phyloP scores from a whole-genome alignment of 2,329 filamentous ascomycete genomes.

The Penicillium sclerotigenum region DNA sequence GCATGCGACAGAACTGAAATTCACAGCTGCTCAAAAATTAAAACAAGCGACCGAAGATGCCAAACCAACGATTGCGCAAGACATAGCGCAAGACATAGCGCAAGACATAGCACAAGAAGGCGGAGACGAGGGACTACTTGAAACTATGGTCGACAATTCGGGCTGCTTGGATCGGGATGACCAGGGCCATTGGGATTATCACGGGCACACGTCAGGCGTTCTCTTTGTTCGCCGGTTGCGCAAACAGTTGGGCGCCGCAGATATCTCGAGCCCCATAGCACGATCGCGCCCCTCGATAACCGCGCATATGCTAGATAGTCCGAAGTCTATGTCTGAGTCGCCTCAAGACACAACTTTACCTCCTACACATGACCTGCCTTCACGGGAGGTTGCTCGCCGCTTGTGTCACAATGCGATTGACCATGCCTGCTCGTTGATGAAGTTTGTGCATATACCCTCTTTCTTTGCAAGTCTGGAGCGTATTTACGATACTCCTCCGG shows the following conservation, averaged over 20 bases:
- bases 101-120: conserved; percentile 36
- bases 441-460: conserved; percentile 75
- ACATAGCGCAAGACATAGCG: conserved; percentile 29
- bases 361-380: conserved; percentile 66
- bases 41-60: conserved; percentile 18
- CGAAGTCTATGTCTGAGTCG: conserved; percentile 62
- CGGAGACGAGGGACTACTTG: conserved; percentile 68
- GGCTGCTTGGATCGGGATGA: conserved; percentile 91
- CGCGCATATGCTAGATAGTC: conserved; percentile 64
- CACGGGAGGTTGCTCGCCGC: conserved; percentile 54
- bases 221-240: conserved; percentile 85
- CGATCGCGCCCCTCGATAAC: conserved; percentile 47
- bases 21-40: conserved; percentile 46
- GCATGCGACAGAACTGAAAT: conserved; percentile 65
- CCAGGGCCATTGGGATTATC: conserved; percentile 89
- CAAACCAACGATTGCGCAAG: conserved; percentile 23
- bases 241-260: conserved; percentile 71
- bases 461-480: conserved; percentile 76
- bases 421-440: conserved; percentile 61
- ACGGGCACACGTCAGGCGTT: conserved; percentile 86
- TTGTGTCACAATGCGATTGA: conserved; percentile 60
- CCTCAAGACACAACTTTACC: conserved; percentile 56
- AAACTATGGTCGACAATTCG: conserved; percentile 92
- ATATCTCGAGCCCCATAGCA: conserved; percentile 55
- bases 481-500: conserved; percentile 68